Evolutionary conservation across 768 basidiomycete species (phyloP).

Genomic region (Paxillus rubicundulus): DNA sequence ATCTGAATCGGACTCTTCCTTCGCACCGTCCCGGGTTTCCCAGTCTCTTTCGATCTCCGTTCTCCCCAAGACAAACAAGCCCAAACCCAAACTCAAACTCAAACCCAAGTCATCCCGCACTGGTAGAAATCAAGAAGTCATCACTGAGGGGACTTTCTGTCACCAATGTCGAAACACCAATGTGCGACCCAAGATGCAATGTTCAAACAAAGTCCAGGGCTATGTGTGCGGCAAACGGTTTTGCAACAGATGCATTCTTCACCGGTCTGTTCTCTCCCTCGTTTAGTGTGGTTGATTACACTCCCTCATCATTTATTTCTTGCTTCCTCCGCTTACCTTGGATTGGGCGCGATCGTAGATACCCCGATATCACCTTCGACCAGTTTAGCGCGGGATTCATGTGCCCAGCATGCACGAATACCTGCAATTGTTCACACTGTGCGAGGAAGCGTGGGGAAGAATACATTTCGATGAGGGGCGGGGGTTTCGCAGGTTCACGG

Average conservation of each 20-base stretch:
- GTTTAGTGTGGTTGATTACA: background rate
- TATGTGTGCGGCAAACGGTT: constrained; percentile 33
- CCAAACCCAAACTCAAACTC: constrained; percentile 5
- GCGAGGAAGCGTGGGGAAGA: constrained; percentile 44
- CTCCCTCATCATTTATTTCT: background rate
- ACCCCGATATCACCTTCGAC: constrained; percentile 39
- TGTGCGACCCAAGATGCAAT: constrained; percentile 34
- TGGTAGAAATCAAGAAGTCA: background rate
- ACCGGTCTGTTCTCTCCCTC: constrained; percentile 25
- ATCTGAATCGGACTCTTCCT: constrained; percentile 11
- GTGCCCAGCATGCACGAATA: constrained; percentile 46
- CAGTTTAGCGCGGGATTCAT: constrained; percentile 26
- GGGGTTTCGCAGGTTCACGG: constrained; percentile 20
- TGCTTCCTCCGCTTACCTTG: background rate
- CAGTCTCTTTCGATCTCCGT: constrained; percentile 5
- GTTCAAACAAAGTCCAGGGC: constrained; percentile 20
- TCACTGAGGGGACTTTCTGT: constrained; percentile 22
- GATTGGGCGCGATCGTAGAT: constrained; percentile 23
- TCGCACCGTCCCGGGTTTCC: background rate
- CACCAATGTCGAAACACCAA: constrained; percentile 37
- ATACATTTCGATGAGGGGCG: constrained; percentile 37
- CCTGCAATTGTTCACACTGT: constrained; percentile 51
- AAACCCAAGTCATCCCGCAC: background rate
- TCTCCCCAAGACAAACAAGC: constrained; percentile 1
- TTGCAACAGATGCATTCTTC: constrained; percentile 34